Percentiles rank a stretch among this genome's conserved stretches.
Evolutionary conservation across 345 rosid species (phyloP).

Genomic region (Salix brachista): DNA sequence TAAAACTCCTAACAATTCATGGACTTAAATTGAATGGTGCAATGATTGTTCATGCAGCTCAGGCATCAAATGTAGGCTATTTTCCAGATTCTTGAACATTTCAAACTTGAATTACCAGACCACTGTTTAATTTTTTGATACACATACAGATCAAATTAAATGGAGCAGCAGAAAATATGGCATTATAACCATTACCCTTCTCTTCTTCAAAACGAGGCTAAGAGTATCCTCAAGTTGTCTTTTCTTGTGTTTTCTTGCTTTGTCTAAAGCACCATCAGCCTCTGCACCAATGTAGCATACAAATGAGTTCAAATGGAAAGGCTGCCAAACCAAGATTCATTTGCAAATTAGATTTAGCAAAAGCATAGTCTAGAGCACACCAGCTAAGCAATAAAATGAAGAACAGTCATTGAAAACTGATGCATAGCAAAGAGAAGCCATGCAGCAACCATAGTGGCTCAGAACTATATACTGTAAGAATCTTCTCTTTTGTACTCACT

Average conservation of each 20-base stretch:
- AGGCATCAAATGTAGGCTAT: neutral
- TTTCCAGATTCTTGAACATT: neutral
- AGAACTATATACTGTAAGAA: neutral
- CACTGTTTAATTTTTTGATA: neutral
- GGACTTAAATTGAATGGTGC: neutral
- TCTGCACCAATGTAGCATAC: slow-evolving; percentile 45
- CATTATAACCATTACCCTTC: slow-evolving; percentile 56
- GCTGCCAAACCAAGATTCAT: neutral
- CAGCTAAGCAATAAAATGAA: neutral
- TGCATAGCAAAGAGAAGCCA: neutral
- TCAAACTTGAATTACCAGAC: slow-evolving; percentile 1
- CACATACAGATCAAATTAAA: neutral
- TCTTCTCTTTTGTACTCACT: neutral
- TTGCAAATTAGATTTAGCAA: slow-evolving; percentile 1
- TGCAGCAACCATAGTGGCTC: neutral
- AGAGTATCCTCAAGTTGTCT: slow-evolving; percentile 98
- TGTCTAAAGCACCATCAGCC: slow-evolving; percentile 99
- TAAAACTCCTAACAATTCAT: neutral
- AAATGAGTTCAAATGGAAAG: slow-evolving; percentile 14
- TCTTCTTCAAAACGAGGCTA: slow-evolving; percentile 79
- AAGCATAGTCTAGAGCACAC: neutral
- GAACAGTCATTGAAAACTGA: neutral
- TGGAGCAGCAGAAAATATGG: neutral
- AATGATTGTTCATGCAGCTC: neutral
- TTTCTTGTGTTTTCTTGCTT: slow-evolving; percentile 98